phyloP scores from a whole-genome alignment of 2,329 filamentous ascomycete genomes.

The Bipolaris zeicola region DNA sequence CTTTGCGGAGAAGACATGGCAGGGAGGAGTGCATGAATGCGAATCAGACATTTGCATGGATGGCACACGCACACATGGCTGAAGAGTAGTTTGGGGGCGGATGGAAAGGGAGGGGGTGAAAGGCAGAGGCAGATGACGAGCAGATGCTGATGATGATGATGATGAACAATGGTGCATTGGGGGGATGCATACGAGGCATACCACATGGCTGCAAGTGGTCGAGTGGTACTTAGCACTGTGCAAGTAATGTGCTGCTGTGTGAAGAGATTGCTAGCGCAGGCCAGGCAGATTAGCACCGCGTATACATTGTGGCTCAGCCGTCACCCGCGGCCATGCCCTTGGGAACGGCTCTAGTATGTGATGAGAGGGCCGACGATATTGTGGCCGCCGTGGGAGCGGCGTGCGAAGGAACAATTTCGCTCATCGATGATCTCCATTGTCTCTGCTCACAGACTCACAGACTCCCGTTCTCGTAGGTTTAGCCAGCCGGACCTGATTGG shows the following conservation, averaged over 20 bases:
- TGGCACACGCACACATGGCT: neutral
- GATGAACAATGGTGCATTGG: constrained; percentile 4
- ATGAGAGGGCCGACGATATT: constrained; percentile 21
- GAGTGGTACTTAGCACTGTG: neutral
- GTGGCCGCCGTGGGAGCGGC: constrained; percentile 19
- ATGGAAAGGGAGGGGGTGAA: constrained; percentile 2
- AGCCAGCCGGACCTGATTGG: constrained; percentile 39
- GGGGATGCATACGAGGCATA: constrained; percentile 4
- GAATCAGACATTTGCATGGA: constrained; percentile 6
- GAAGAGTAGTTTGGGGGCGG: constrained; percentile 7
- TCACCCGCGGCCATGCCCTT: constrained; percentile 18
- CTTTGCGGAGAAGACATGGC: constrained; percentile 23
- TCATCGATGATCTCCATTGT: constrained; percentile 38
- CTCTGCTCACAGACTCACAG: constrained; percentile 32
- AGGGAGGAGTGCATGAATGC: constrained; percentile 10
- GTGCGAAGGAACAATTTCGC: constrained; percentile 25
- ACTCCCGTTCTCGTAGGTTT: constrained; percentile 43
- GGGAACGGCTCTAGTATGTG: constrained; percentile 17
- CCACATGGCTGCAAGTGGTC: neutral
- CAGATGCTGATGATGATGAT: neutral
- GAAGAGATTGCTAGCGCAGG: constrained; percentile 14
- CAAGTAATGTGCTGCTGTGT: constrained; percentile 3
- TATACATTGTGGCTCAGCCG: constrained; percentile 14
- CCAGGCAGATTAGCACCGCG: constrained; percentile 9
- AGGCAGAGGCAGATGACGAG: neutral